A percentile compares a stretch with the other conserved stretches of the same genome.
These are phyloP conservation scores for Chionographis japonica DNA, from an alignment of 106 monocot species.

Conservation along the genomic window DNA sequence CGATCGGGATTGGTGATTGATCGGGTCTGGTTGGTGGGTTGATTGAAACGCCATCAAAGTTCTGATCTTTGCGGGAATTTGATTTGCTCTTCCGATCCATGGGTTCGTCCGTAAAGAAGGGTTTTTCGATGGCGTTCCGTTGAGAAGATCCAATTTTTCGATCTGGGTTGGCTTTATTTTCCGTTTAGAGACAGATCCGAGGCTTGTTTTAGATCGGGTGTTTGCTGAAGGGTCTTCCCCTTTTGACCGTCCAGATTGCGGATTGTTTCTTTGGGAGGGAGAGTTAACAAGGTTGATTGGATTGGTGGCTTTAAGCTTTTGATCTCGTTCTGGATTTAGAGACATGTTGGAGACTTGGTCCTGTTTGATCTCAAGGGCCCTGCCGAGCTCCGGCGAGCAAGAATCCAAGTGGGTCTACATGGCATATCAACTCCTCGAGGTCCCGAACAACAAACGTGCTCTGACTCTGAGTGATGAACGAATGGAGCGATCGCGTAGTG, in stretches of 20 bases:
- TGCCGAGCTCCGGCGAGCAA: constrained; percentile 1
- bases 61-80: not conserved
- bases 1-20: not conserved
- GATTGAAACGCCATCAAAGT: not conserved
- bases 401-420: constrained; percentile 2
- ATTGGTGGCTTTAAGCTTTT: not conserved
- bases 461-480: not conserved
- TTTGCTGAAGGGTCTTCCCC: too few relatives aligned
- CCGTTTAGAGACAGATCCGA: not conserved
- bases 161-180: not conserved
- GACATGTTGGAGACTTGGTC: not conserved
- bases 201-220: not conserved
- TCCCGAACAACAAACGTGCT: not conserved
- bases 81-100: not conserved
- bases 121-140: not conserved
- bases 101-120: not conserved
- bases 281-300: not conserved
- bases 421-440: not conserved
- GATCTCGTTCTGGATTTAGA: not conserved
- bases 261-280: not conserved
- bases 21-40: not conserved
- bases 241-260: too few relatives aligned
- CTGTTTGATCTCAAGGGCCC: constrained; percentile 1
- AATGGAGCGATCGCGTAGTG: not conserved
- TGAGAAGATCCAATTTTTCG: not conserved